A percentile compares a stretch with the other conserved stretches of the same genome.
These are phyloP conservation scores for Rhizopus microsporus DNA, from an alignment of 371 early-diverging fungal genomes.

Conservation along the genomic window DNA sequence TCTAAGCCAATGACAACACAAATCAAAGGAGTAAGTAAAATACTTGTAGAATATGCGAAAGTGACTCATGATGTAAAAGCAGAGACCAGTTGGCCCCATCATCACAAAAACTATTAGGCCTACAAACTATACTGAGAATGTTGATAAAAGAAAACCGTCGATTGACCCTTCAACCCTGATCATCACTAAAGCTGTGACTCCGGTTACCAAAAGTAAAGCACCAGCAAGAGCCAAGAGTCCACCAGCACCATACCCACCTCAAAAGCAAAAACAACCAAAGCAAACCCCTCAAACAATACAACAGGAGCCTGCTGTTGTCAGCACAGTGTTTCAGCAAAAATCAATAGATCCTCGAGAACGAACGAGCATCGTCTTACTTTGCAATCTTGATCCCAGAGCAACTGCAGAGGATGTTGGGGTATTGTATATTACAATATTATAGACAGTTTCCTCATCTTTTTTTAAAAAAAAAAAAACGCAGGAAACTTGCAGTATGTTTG, in stretches of 20 bases:
- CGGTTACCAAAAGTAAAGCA: not conserved
- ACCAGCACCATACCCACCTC: slow-evolving; percentile 8
- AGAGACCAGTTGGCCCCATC: not conserved
- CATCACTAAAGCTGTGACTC: slow-evolving; percentile 17
- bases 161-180: slow-evolving; percentile 18
- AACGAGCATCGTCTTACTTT: slow-evolving; percentile 45
- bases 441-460: not conserved
- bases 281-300: not conserved
- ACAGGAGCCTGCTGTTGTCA: not conserved
- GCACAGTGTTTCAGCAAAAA: slow-evolving; percentile 1
- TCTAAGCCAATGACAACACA: not conserved
- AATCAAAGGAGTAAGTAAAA: not conserved
- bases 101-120: slow-evolving; percentile 5
- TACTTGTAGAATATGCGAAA: slow-evolving; percentile 1
- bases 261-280: not conserved
- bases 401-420: slow-evolving; percentile 63
- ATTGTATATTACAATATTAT: slow-evolving; percentile 7
- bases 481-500: slow-evolving; percentile 43
- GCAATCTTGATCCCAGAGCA: slow-evolving; percentile 59
- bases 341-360: slow-evolving; percentile 10
- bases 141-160: not conserved
- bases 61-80: not conserved
- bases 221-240: slow-evolving; percentile 4
- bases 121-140: not conserved
- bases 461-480: not conserved